phyloP scores from a whole-genome alignment of 2,329 filamentous ascomycete genomes.

The Ophiostoma piceae region DNA sequence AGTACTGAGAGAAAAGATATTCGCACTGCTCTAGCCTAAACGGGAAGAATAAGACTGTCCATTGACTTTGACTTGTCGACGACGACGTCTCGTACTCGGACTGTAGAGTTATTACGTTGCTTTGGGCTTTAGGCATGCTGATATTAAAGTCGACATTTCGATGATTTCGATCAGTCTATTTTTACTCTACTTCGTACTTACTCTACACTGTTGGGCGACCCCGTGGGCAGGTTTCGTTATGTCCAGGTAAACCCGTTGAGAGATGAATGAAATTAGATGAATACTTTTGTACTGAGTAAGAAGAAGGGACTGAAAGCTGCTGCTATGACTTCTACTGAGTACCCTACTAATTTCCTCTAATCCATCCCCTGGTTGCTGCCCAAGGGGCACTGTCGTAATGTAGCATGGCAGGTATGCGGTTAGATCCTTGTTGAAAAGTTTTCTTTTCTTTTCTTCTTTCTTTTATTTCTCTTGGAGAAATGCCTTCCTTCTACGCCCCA shows the following conservation, averaged over 20 bases:
- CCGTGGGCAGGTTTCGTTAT: background rate
- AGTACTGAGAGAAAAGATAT: background rate
- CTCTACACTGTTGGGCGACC: background rate
- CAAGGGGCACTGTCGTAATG: constrained; percentile 8
- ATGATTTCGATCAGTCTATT: background rate
- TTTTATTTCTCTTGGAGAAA: background rate
- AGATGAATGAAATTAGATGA: background rate
- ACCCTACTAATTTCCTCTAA: background rate
- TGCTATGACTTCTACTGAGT: too few species aligned
- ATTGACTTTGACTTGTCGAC: too few species aligned
- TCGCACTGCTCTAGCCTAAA: background rate
- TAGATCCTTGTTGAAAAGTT: background rate
- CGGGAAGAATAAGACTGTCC: background rate
- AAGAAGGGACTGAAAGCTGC: too few species aligned
- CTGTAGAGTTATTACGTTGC: background rate
- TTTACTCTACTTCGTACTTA: too few species aligned
- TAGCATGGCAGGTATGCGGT: background rate
- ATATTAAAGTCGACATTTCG: too few species aligned
- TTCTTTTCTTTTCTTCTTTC: background rate
- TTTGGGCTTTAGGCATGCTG: too few species aligned
- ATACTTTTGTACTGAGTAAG: too few species aligned
- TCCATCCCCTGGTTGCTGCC: constrained; percentile 8
- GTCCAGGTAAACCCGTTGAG: background rate
- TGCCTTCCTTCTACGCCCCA: background rate
- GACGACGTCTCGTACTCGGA: background rate